Evolutionary conservation across 345 rosid species (phyloP).

Genomic region (Dimocarpus longan): DNA sequence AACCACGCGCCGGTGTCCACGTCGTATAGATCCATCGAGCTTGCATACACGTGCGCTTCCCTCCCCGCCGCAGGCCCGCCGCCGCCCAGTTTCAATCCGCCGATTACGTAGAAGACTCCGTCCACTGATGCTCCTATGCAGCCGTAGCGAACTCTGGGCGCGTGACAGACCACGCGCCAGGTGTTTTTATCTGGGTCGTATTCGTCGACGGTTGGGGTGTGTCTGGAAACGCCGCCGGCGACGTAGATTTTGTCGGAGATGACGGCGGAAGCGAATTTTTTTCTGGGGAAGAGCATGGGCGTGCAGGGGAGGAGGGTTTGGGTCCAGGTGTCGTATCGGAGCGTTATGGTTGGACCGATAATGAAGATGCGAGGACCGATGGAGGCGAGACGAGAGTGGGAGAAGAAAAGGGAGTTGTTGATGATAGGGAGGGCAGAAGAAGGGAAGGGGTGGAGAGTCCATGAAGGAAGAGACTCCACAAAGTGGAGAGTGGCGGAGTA

Average conservation of each 20-base stretch:
- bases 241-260: slow-evolving; percentile 68
- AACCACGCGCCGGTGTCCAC: slow-evolving; percentile 70
- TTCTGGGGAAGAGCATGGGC: slow-evolving; percentile 57
- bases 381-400: slow-evolving; percentile 59
- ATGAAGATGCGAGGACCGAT: slow-evolving; percentile 72
- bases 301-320: slow-evolving; percentile 44
- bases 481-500: slow-evolving; percentile 51
- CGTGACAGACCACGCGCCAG: slow-evolving; percentile 65
- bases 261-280: slow-evolving; percentile 75
- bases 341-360: slow-evolving; percentile 46
- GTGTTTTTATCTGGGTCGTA: slow-evolving; percentile 67
- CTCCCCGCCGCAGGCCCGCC: slow-evolving; percentile 39
- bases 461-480: slow-evolving; percentile 2
- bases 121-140: slow-evolving; percentile 80
- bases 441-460: not conserved
- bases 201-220: slow-evolving; percentile 68
- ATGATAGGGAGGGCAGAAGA: not conserved
- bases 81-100: slow-evolving; percentile 73
- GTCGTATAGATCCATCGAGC: slow-evolving; percentile 89
- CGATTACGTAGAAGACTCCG: slow-evolving; percentile 83
- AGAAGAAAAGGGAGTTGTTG: slow-evolving; percentile 16
- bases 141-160: slow-evolving; percentile 70
- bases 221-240: slow-evolving; percentile 62
- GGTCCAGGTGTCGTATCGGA: slow-evolving; percentile 72
- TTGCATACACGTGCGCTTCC: slow-evolving; percentile 70